These are phyloP conservation scores for Lodderomyces pseudojiufengensis DNA, from an alignment of 1,139 yeast genomes.

Conservation along the genomic window DNA sequence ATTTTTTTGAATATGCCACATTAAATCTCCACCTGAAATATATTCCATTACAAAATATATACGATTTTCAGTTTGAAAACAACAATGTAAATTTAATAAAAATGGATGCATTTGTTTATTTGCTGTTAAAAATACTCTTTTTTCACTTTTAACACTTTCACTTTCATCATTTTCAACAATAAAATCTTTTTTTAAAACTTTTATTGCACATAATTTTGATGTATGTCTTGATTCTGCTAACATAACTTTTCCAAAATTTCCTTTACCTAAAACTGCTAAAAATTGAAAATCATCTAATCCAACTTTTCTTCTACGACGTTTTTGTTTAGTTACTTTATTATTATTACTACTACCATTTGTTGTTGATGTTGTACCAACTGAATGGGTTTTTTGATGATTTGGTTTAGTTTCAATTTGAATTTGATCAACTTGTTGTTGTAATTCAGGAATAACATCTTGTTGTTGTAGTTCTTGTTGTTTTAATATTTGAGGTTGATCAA, in stretches of 20 bases:
- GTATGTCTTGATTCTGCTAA: constrained; percentile 87
- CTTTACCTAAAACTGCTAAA: constrained; percentile 92
- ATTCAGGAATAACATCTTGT: not conserved
- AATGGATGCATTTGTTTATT: constrained; percentile 91
- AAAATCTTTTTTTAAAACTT: constrained; percentile 91
- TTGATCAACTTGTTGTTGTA: constrained; percentile 6
- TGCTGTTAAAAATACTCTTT: constrained; percentile 86
- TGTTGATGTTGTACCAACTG: not conserved
- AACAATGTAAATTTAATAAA: constrained; percentile 83
- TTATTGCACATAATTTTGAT: constrained; percentile 81
- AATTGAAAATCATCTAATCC: constrained; percentile 94
- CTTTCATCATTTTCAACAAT: constrained; percentile 95
- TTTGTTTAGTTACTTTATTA: constrained; percentile 19
- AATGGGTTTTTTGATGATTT: constrained; percentile 3
- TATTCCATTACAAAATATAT: constrained; percentile 98
- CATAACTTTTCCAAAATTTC: constrained; percentile 97
- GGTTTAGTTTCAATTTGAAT: not conserved
- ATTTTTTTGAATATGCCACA: constrained; percentile 98
- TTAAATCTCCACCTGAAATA: constrained; percentile 94
- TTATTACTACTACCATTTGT: not conserved
- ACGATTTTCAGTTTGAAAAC: constrained; percentile 97
- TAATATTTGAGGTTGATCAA: constrained; percentile 7
- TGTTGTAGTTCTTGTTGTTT: constrained; percentile 8
- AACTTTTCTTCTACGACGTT: constrained; percentile 58
- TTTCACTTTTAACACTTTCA: constrained; percentile 90